Evolutionary conservation across 1,284 basidiomycete species (phyloP), one percentile per base, ranked within the genome.

Genomic region (Uromyces viciae-fabae): DNA sequence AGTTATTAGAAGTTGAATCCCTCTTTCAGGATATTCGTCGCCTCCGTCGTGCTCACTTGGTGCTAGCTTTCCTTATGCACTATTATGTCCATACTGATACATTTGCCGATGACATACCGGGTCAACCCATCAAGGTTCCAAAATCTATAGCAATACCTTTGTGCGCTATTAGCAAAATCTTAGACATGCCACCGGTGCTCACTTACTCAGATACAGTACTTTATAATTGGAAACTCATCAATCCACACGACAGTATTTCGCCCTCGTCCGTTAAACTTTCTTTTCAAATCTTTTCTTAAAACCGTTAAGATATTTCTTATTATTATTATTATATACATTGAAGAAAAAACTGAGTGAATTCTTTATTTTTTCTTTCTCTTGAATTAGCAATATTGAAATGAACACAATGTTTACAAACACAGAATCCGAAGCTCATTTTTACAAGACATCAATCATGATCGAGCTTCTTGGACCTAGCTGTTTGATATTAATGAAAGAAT

Each of bases 141-240:
- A 49, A 49, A 22, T 11, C 91, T 0, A 87, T 97, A 80, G 90
- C 92, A 1, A 87, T 95, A 7, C 95, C 94, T 0, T 89, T 94
- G 36, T 89, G 95, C 22, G 88, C 90, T 82, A 88, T 95, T 31
- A 93, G 91, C 28, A 86, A 88, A 0, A 88, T 92, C 72, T 90
- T 98, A 19, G 92, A 92, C 81, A 87, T 98, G 0, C 95, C 96
- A 0, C 95, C 95, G 0, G 89, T 98, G 54, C 88, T 96, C 69
- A 98, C 95, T 0, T 98, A 97, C 84, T 92, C 95, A 15, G 94
- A 96, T 85, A 92, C 92, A 42, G 95, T 98, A 1, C 89, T 98
- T 8, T 98, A 95, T 88, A 97, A 98, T 85, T 97, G 94, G 93
- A 86, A 74, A n/a, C 82, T 85, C 49, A 81, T 83, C n/a, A 84